Conservation (phyloP, 768 basidiomycete species). For the Collybia nuda region DNA sequence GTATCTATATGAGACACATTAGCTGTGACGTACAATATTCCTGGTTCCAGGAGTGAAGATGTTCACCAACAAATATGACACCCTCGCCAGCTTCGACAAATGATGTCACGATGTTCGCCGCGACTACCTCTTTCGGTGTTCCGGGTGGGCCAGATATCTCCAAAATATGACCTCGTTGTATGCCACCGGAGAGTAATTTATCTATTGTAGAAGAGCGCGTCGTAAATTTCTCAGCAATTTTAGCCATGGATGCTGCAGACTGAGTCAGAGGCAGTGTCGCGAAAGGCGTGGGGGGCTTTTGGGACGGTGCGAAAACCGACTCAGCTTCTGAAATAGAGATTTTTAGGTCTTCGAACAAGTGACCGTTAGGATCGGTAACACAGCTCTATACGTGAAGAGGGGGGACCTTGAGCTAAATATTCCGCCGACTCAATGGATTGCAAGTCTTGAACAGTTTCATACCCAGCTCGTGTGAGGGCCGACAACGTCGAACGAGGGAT, state of each 20-base stretch:
- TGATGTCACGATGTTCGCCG: slow-evolving; percentile 45
- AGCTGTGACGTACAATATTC: neutral
- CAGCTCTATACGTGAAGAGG: too few relatives aligned
- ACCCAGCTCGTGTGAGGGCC: slow-evolving; percentile 52
- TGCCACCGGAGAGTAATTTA: slow-evolving; percentile 59
- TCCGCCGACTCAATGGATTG: slow-evolving; percentile 36
- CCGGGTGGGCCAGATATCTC: slow-evolving; percentile 82
- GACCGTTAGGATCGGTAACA: neutral
- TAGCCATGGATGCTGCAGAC: slow-evolving; percentile 47
- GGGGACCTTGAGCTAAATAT: slow-evolving; percentile 49
- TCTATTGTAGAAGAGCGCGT: slow-evolving; percentile 55
- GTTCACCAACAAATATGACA: slow-evolving; percentile 66
- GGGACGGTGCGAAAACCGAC: slow-evolving; percentile 42
- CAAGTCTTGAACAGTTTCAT: slow-evolving; percentile 57
- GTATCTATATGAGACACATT: slow-evolving; percentile 34
- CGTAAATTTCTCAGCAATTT: slow-evolving; percentile 26
- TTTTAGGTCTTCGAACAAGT: slow-evolving; percentile 43
- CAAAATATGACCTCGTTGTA: slow-evolving; percentile 59
- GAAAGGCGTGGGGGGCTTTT: slow-evolving; percentile 24
- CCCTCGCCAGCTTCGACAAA: slow-evolving; percentile 48
- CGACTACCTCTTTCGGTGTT: slow-evolving; percentile 58
- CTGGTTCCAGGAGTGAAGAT: slow-evolving; percentile 8
- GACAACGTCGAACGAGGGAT: slow-evolving; percentile 46
- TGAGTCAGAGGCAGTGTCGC: slow-evolving; percentile 44
- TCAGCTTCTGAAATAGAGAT: slow-evolving; percentile 46